A percentile compares a stretch with the other conserved stretches of the same genome.
These are phyloP conservation scores for Adenanthera pavonina DNA, from an alignment of 306 rosid species.

Conservation along the genomic window DNA sequence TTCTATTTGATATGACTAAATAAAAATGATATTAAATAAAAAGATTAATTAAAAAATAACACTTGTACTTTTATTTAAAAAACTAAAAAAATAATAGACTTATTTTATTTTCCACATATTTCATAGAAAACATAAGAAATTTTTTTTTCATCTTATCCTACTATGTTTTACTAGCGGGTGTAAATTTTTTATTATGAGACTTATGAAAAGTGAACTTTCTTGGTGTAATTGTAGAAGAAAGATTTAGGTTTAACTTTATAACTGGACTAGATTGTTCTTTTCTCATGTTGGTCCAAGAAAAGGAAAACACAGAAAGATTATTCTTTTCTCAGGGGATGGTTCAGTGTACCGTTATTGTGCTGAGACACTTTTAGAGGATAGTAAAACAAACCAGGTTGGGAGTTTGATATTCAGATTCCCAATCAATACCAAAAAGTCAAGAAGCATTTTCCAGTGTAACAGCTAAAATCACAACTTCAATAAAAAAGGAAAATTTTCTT, in stretches of 20 bases:
- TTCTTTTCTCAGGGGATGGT: constrained; percentile 1
- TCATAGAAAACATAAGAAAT: too few relatives aligned
- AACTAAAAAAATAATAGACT: too few relatives aligned
- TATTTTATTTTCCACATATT: not conserved
- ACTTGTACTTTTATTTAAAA: not conserved
- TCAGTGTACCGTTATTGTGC: constrained; percentile 18
- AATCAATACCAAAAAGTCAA: not conserved
- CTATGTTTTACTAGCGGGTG: too few relatives aligned
- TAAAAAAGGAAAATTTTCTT: not conserved
- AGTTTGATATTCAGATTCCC: constrained; percentile 27
- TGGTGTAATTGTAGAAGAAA: not conserved
- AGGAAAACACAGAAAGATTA: too few relatives aligned
- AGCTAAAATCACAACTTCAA: not conserved
- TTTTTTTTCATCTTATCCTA: too few relatives aligned
- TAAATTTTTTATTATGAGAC: too few relatives aligned
- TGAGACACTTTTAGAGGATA: constrained; percentile 36
- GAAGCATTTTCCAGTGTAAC: not conserved
- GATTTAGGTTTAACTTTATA: not conserved
- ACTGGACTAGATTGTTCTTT: not conserved
- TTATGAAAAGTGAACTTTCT: too few relatives aligned
- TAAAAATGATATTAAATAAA: not conserved
- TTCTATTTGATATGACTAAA: not conserved
- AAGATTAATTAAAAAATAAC: not conserved
- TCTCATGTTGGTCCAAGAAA: not conserved
- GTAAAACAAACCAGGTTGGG: constrained; percentile 35